Evolutionary conservation across 768 basidiomycete species (phyloP).

Genomic region (Collybiopsis luxurians): DNA sequence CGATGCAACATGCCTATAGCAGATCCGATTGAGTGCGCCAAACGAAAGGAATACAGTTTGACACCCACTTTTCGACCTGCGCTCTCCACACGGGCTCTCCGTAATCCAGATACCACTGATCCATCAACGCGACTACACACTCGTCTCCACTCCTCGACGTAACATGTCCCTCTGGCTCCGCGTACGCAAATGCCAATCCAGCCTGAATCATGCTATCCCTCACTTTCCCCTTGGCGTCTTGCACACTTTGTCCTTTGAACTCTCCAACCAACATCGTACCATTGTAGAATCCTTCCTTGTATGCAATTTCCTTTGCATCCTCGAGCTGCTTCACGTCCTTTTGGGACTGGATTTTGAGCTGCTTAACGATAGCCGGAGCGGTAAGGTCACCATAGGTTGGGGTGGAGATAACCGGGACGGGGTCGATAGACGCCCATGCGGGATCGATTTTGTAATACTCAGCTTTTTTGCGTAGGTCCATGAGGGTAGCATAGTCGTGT

Average conservation of each 20-base stretch:
- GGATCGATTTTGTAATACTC: slow-evolving; percentile 95
- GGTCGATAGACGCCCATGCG: slow-evolving; percentile 80
- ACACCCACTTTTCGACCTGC: slow-evolving; percentile 75
- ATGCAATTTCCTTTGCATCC: slow-evolving; percentile 96
- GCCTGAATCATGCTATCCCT: slow-evolving; percentile 76
- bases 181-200: slow-evolving; percentile 84
- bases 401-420: slow-evolving; percentile 84
- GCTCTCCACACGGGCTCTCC: slow-evolving; percentile 89
- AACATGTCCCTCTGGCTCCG: slow-evolving; percentile 91
- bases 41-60: background rate
- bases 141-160: slow-evolving; percentile 92
- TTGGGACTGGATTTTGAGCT: slow-evolving; percentile 93
- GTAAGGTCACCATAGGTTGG: slow-evolving; percentile 92
- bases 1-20: slow-evolving; percentile 62
- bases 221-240: slow-evolving; percentile 90
- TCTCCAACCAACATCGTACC: slow-evolving; percentile 91
- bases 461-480: slow-evolving; percentile 93
- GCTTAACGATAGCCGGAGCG: slow-evolving; percentile 78
- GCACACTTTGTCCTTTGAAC: slow-evolving; percentile 84
- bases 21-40: slow-evolving; percentile 1
- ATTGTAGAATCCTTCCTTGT: slow-evolving; percentile 97
- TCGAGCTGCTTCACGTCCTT: slow-evolving; percentile 91
- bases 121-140: slow-evolving; percentile 96
- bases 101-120: slow-evolving; percentile 99
- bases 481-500: slow-evolving; percentile 88